Evolutionary conservation across 2,329 filamentous ascomycete genomes (phyloP), one percentile per base, ranked within the genome.

Genomic region (Trichoderma afroharzianum): DNA sequence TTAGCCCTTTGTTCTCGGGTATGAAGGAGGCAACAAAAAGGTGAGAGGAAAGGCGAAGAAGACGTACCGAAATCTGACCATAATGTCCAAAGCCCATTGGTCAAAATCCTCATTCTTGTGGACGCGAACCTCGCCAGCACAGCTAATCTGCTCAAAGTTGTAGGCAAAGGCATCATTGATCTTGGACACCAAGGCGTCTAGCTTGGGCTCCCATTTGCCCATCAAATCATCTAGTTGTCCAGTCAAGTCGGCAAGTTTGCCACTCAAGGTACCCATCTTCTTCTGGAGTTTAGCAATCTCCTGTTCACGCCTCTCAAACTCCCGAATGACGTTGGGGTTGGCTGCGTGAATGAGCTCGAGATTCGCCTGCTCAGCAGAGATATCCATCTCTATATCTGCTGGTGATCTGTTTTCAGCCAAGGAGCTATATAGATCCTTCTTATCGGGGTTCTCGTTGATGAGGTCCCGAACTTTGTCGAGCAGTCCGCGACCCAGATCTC

Each of bases 101-200:
- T 97, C 93, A 82, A 98, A 99, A 79, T 98, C 94, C 26, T 94
- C 92, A 75, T 94, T 93, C 80, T 98, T 98, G 84, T 95, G 88
- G 4, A 99, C 86, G 72, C 87, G 87, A 4, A 99, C 94, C 81
- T 98, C 93, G 43, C 96, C 96, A 6, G 95, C 95, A 80, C 96
- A 98, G 75, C 91, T 94, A 78, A 99, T 98, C 79, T 95, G 92
- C 77, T 93, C 90, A 80, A 99, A 98, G 77, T 97, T 98, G 80
- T 95, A 92, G 6, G 92, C 90, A 81, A 99, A 99, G 0, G 95
- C 95, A 63, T 93, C 90, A 79, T 93, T 97, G 82, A 99, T 98
- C 78, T 91, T 90, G 24, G 84, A 84, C 53, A 98, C 87, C 3
- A 99, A 86, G 26, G 84, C 85, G 75, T 98, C 95, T 3, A 99